These are phyloP conservation scores for Ogataea methylovora DNA, from an alignment of 805 yeast genomes.

Conservation along the genomic window DNA sequence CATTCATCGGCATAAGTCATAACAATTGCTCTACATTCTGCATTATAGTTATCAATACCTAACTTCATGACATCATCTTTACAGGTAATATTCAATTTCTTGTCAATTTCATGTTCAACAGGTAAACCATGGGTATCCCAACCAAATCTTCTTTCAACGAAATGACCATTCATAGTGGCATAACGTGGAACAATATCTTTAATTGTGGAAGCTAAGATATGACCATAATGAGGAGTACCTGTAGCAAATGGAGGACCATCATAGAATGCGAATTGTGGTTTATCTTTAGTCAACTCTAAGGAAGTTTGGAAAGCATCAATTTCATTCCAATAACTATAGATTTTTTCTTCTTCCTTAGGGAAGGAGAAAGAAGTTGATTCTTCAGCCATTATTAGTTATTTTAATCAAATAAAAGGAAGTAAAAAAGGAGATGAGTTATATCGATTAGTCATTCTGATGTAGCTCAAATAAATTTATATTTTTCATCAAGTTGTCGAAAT, in stretches of 20 bases:
- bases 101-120: conserved; percentile 97
- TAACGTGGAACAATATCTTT: conserved; percentile 97
- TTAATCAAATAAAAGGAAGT: too few species aligned
- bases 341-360: conserved; percentile 83
- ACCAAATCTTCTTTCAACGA: conserved; percentile 95
- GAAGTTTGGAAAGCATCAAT: conserved; percentile 91
- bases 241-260: conserved; percentile 99
- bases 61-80: conserved; percentile 89
- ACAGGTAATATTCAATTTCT: conserved; percentile 86
- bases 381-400: too few species aligned
- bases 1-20: conserved; percentile 96
- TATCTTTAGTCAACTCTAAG: conserved; percentile 72
- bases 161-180: conserved; percentile 95
- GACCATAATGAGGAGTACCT: conserved; percentile 99
- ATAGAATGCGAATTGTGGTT: conserved; percentile 84
- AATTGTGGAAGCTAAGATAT: conserved; percentile 91
- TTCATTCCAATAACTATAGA: conserved; percentile 77
- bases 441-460: too few species aligned
- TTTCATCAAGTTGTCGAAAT: too few species aligned
- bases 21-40: conserved; percentile 92
- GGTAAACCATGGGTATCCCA: conserved; percentile 99
- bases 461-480: too few species aligned
- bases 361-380: conserved; percentile 48
- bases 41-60: conserved; percentile 93
- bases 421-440: too few species aligned